Evolutionary conservation across 371 early-diverging fungal species (phyloP), one percentile per base, ranked within the genome.

Genomic region (Enterospora canceri): DNA sequence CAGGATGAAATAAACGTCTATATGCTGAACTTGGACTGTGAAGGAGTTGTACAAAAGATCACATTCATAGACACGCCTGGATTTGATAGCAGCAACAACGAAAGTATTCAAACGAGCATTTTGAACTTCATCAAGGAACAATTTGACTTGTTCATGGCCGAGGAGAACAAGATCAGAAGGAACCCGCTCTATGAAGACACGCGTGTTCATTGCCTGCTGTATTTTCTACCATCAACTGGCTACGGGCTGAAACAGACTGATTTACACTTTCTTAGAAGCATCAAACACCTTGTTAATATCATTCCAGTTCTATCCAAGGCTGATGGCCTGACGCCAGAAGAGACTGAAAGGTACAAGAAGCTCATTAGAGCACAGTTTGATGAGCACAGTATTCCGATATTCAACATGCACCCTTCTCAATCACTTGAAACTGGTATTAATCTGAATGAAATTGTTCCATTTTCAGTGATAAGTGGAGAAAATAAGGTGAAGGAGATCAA

Each of bases 141-240:
- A 32, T 75, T 73, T 63, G 74, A 78, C 62, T 54, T 40, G 28
- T 76, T 62, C 68, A 66, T 80, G 40, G 54, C 51, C 24, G 78
- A 80, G 69, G 80, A 80, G 57, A 72, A 69, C 0, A 80, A 78
- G 64, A 74, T 78, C 28, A 58, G 74, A 57, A 72, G 80, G 58
- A 71, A 80, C 46, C 62, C 73, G 19, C 48, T 62, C n/a, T 71
- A 63, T 62, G 78, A 74, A 48, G 80, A 80, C 55, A 68, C 62
- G 56, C 46, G 80, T 48, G 68, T 80, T 4, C 76, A 80, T 59
- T 67, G 68, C 40, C 34, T 80, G 18, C 40, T 80, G 15, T 73
- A 75, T 49, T 76, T 78, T 57, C 60, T 77, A 49, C 64, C 75
- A 15, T 29, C 70, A 21, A 72, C 73, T 1, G 28, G 51, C 16